Base-by-base conservation (phyloP, 2,329 filamentous ascomycete genomes). In the Beauveria asiatica region DNA sequence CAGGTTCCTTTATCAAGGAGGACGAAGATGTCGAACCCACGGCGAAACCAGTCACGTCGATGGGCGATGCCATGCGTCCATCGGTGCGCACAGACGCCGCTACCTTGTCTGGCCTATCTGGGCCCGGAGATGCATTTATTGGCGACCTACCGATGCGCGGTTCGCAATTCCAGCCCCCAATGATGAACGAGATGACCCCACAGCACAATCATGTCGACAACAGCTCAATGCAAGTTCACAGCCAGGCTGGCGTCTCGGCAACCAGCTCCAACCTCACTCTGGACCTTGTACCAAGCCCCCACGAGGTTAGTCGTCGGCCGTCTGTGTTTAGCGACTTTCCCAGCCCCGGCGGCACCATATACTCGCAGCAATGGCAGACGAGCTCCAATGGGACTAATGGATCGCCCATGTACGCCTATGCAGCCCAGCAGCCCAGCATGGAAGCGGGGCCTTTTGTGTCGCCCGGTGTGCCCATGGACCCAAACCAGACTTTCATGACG, bases 271-370 rank as follows among this genome's bases (percentile, higher is more conserved):
- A 68, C 39, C 69, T 82, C 10, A 66, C 75, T 2, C 68, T 83
- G 21, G 79, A 82, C 41, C 72, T 81, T 64, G 76, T 80, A 6
- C 65, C 76, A 1, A 74, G 70, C 42, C 69, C 77, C 2, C 78
- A 81, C 57, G 77, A 79, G 42, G 65, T 72, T 1, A 75, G 75
- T 62, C 74, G 80, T 33, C 75, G 80, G 19, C 70, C 79, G 0
- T 80, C 80, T 0, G 67, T 74, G 3, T 71, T 81, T 17, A 72
- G 75, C 33, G 80, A 83, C n/a, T 82, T 80, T 49, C 65, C 70
- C 25, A 74, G 70, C 41, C 70, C 78, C 4, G 69, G 75, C 7
- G 67, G 68, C 17, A 69, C 68, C 17, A 67, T 81, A 51, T 81
- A 81, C 65, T 63, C 70, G 7, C 73, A 73, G 30, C 67, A 72